Percentiles rank a stretch among this genome's conserved stretches.
These are phyloP conservation scores for Pugionium cornutum DNA, from an alignment of 345 rosid species.

Conservation along the genomic window DNA sequence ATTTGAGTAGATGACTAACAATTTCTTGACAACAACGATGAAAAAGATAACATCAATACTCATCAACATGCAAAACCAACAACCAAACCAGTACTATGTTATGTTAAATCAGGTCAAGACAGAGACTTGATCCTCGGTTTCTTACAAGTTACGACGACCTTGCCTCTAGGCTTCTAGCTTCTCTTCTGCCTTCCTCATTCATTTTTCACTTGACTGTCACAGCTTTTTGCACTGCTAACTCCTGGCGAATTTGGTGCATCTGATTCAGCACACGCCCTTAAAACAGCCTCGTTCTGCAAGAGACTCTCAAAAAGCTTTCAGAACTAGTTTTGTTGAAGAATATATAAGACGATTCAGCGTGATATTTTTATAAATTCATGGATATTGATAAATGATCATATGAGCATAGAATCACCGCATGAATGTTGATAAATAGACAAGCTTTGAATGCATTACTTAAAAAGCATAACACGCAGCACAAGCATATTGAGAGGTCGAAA, in stretches of 20 bases:
- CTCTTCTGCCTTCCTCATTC: slow-evolving; percentile 29
- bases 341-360: not conserved
- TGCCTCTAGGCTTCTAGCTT: slow-evolving; percentile 4
- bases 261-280: slow-evolving; percentile 58
- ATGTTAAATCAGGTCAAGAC: slow-evolving; percentile 8
- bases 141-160: slow-evolving; percentile 16
- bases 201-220: slow-evolving; percentile 29
- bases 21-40: too few species aligned
- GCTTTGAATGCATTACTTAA: not conserved
- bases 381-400: not conserved
- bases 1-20: too few species aligned
- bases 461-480: not conserved
- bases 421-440: not conserved
- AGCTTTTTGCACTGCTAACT: slow-evolving; percentile 25
- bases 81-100: slow-evolving; percentile 15
- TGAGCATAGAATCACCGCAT: not conserved
- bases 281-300: slow-evolving; percentile 72
- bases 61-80: slow-evolving; percentile 9
- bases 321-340: not conserved
- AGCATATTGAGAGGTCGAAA: not conserved
- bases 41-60: too few species aligned
- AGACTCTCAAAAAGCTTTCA: slow-evolving; percentile 11
- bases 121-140: slow-evolving; percentile 15
- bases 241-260: slow-evolving; percentile 43
- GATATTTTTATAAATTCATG: not conserved